Conservation (phyloP, 495 filamentous ascomycete species). For the Podospora pseudocomata region DNA sequence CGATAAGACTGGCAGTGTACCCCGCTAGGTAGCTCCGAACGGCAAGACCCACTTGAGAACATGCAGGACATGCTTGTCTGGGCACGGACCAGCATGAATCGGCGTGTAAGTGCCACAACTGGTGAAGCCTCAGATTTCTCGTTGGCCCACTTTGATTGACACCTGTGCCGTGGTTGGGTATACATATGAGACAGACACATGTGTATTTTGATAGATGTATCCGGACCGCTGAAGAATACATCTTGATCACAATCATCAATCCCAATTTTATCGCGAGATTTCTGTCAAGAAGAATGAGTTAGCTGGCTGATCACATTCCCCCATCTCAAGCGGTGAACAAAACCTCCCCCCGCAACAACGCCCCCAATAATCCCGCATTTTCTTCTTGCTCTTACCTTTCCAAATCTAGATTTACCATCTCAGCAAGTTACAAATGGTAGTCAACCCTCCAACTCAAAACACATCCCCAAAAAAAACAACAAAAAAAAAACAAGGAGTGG, state of each 20-base stretch:
- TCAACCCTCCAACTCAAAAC: no score
- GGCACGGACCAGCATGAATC: neutral
- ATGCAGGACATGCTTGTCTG: constrained; percentile 5
- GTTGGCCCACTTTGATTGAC: neutral
- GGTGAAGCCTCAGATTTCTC: neutral
- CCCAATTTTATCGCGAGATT: neutral
- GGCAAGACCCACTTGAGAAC: constrained; percentile 12
- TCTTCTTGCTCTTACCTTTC: neutral
- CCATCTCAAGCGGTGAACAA: neutral
- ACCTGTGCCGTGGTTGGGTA: neutral
- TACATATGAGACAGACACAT: neutral
- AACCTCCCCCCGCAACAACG: neutral
- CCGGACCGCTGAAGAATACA: neutral
- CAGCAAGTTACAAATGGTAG: neutral
- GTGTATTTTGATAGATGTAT: neutral
- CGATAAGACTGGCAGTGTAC: neutral
- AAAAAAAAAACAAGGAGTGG: neutral
- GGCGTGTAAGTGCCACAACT: neutral
- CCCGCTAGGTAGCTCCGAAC: neutral
- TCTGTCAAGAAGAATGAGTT: neutral
- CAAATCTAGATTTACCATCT: neutral
- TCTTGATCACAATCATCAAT: neutral
- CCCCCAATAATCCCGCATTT: neutral
- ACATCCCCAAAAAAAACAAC: neutral
- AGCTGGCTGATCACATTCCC: neutral